These are phyloP conservation scores for Torrubiella hemipterigena DNA, from an alignment of 2,329 filamentous ascomycete genomes.

Conservation along the genomic window DNA sequence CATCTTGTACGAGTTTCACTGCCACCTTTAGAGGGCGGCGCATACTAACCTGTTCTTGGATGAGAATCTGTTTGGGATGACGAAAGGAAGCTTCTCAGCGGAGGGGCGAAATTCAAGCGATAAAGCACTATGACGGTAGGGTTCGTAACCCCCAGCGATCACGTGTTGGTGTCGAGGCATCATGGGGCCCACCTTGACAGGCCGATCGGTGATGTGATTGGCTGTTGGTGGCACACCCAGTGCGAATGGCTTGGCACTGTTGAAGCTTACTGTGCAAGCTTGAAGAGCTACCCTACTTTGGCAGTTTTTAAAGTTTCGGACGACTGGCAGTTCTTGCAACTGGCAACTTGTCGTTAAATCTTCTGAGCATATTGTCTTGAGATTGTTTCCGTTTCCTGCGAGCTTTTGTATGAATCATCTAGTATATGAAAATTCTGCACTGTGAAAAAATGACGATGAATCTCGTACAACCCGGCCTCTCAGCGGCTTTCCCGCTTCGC, in stretches of 20 bases:
- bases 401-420: too few relatives aligned
- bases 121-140: conserved; percentile 21
- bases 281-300: neutral
- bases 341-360: too few relatives aligned
- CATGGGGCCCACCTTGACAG: neutral
- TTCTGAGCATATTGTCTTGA: too few relatives aligned
- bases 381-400: too few relatives aligned
- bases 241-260: neutral
- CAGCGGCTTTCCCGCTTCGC: too few relatives aligned
- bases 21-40: neutral
- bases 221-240: neutral
- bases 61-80: conserved; percentile 34
- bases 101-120: conserved; percentile 15
- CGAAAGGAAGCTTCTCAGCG: conserved; percentile 23
- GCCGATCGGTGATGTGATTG: too few relatives aligned
- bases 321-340: too few relatives aligned
- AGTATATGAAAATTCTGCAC: too few relatives aligned
- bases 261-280: neutral
- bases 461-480: too few relatives aligned
- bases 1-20: neutral
- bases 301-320: too few relatives aligned
- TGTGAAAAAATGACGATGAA: too few relatives aligned
- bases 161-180: conserved; percentile 16
- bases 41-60: conserved; percentile 27
- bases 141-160: conserved; percentile 21